Conservation (phyloP, 2,329 filamentous ascomycete genomes). For the Penicillium verrucosum region DNA sequence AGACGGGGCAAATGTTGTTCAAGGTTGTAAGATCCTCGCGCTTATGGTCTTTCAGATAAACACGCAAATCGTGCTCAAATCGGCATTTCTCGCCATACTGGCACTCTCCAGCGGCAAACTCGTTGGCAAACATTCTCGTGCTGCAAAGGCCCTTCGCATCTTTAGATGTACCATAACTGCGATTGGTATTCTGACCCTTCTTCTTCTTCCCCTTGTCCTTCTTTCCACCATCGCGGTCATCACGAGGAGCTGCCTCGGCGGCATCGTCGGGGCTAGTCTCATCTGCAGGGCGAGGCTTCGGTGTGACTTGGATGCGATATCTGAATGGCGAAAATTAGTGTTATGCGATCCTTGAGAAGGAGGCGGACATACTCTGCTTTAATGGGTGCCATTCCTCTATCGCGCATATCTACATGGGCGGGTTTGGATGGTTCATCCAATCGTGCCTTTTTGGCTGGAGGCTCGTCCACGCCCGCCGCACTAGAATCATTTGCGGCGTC, state of each 20-base stretch:
- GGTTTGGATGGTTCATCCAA: slow-evolving; percentile 39
- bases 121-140: slow-evolving; percentile 65
- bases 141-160: slow-evolving; percentile 77
- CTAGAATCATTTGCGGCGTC: slow-evolving; percentile 21
- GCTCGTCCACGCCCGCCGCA: slow-evolving; percentile 32
- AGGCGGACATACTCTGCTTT: slow-evolving; percentile 57
- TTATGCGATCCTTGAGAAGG: background rate
- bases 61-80: slow-evolving; percentile 77
- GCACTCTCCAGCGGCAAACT: slow-evolving; percentile 77
- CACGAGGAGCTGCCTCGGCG: slow-evolving; percentile 54
- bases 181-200: slow-evolving; percentile 79
- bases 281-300: slow-evolving; percentile 15
- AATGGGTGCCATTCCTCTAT: slow-evolving; percentile 64
- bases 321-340: slow-evolving; percentile 13
- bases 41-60: slow-evolving; percentile 79
- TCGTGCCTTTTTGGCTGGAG: slow-evolving; percentile 60
- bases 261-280: slow-evolving; percentile 54
- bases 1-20: slow-evolving; percentile 76
- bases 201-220: slow-evolving; percentile 47
- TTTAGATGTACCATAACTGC: slow-evolving; percentile 74
- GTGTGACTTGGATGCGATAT: slow-evolving; percentile 29
- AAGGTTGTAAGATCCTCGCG: slow-evolving; percentile 75
- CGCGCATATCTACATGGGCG: slow-evolving; percentile 33
- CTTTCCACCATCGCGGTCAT: slow-evolving; percentile 40
- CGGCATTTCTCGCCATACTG: slow-evolving; percentile 77